Percentiles rank a stretch among this genome's conserved stretches.
phyloP scores from a whole-genome alignment of 768 basidiomycete species.

The Tubosaeta sp. region DNA sequence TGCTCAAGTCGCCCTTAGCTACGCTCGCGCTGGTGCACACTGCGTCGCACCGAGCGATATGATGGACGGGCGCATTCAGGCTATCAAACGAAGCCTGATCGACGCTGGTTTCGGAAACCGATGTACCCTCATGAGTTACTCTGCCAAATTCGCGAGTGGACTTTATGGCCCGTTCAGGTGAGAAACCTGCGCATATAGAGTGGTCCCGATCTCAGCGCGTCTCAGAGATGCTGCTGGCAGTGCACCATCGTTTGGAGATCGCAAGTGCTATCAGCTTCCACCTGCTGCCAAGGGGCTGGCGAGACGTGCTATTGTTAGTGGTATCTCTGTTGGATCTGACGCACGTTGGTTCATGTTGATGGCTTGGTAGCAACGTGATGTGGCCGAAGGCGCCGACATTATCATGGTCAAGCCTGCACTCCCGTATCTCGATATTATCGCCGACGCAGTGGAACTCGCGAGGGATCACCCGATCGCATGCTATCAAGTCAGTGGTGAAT shows the following conservation, averaged over 20 bases:
- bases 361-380: constrained; percentile 70
- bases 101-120: constrained; percentile 81
- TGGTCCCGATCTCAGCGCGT: background rate
- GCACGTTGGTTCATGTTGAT: background rate
- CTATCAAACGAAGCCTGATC: constrained; percentile 84
- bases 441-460: constrained; percentile 78
- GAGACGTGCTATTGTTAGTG: constrained; percentile 82
- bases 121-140: constrained; percentile 93
- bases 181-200: constrained; percentile 14
- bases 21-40: constrained; percentile 94
- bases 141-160: constrained; percentile 94
- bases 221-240: constrained; percentile 94
- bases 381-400: constrained; percentile 90
- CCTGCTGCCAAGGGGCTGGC: constrained; percentile 86
- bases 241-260: constrained; percentile 89
- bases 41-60: constrained; percentile 99
- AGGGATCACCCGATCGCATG: constrained; percentile 91
- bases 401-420: constrained; percentile 98
- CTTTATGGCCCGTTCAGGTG: constrained; percentile 96
- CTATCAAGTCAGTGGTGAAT: constrained; percentile 97
- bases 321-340: background rate
- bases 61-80: constrained; percentile 95
- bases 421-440: constrained; percentile 95
- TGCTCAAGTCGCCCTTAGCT: constrained; percentile 86
- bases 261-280: constrained; percentile 98